phyloP scores from a whole-genome alignment of 768 basidiomycete species.

The Leccinum fibrillosum region DNA sequence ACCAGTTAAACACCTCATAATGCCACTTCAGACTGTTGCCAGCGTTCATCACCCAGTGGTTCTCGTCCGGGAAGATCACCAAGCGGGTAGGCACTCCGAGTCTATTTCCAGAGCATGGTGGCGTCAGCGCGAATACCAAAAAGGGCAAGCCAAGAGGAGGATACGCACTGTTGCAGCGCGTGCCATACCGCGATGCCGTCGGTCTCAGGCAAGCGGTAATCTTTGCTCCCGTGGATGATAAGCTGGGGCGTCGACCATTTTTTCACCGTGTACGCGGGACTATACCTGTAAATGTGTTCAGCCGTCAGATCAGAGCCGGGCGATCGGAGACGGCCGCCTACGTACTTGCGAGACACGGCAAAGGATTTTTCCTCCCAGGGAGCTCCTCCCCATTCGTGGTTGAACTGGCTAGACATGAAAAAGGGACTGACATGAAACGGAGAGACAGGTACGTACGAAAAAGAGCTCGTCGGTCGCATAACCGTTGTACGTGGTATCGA shows the following conservation, averaged over 20 bases:
- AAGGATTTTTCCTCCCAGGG: conserved; percentile 68
- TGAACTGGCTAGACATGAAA: conserved; percentile 50
- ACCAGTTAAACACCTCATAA: conserved; percentile 90
- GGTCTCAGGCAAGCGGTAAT: conserved; percentile 82
- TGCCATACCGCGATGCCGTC: conserved; percentile 85
- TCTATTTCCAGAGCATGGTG: conserved; percentile 34
- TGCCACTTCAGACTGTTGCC: conserved; percentile 94
- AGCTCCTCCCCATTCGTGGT: conserved; percentile 82
- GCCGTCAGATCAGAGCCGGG: not conserved
- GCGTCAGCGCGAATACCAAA: not conserved
- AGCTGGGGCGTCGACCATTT: conserved; percentile 88
- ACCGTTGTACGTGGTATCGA: conserved; percentile 76
- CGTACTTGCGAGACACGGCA: conserved; percentile 55
- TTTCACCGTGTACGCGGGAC: conserved; percentile 74
- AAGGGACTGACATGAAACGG: not conserved
- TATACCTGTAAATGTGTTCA: conserved; percentile 45
- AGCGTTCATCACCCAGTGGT: conserved; percentile 86
- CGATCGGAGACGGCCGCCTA: not conserved
- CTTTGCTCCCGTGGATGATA: conserved; percentile 83
- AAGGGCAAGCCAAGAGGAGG: not conserved
- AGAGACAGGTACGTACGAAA: conserved; percentile 55
- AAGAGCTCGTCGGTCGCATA: conserved; percentile 89
- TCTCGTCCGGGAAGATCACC: conserved; percentile 86
- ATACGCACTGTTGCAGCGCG: conserved; percentile 73
- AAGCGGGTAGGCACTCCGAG: conserved; percentile 70